Evolutionary conservation across 345 rosid species (phyloP), one percentile per base, ranked within the genome.

Genomic region (Psidium guajava): DNA sequence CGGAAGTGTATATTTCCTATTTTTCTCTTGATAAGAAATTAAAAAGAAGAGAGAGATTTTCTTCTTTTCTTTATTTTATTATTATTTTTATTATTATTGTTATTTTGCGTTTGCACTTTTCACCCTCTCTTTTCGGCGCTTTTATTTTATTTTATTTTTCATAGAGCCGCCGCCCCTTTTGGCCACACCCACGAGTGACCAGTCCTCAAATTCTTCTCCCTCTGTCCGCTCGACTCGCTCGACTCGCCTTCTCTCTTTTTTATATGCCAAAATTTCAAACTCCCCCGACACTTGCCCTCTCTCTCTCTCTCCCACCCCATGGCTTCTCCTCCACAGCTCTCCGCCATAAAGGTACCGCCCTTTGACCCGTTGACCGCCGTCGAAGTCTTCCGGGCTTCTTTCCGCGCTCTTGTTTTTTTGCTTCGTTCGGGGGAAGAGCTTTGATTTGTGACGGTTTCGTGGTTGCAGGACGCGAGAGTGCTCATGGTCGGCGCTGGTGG

Each of bases 401-500:
- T 24, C 11, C 14, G 59, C 59, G 11, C 58, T 1, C 27, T 24
- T 28, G 74, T 32, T 61, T 7, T 32, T 36, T 42, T 42, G 44
- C 11, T 10, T 15, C 21, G 21, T 61, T 28, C 73, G 73, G 73
- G 73, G 16, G 14, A 18, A 18, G 18, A 6, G 73, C 20, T 27
- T 50, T 61, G 73, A 61, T 6, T 61, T 8, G n/a, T 82, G 56
- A 56, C 61, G 84, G 40, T 16, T 12, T 16, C 1, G 25, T 32
- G 83, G 54, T 32, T 82, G 84, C 85, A 96, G 99, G 94, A 91
- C 84, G 97, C 99, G 89, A 98, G 94, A 92, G 98, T 98, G 87
- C 97, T 98, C 47, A 94, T 98, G 99, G 99, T 98, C 80, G 99
- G 99, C 52, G 99, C 99, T 7, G 99, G 99, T 73, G 98, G 99